Evolutionary conservation across 441 rosid species (phyloP).

Genomic region (Pelargonium exstipulatum): DNA sequence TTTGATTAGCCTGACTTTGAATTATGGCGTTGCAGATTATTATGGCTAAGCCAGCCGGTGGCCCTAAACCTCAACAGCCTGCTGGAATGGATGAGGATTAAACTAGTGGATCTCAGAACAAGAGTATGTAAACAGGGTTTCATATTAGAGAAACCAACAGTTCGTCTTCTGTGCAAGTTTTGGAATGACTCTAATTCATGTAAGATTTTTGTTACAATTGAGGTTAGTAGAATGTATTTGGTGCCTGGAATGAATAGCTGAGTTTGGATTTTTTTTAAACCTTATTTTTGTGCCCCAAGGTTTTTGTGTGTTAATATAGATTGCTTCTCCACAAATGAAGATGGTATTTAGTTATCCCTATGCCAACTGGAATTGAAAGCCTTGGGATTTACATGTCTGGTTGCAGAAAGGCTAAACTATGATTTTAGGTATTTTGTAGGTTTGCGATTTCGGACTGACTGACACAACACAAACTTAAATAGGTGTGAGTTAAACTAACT

Average conservation of each 20-base stretch:
- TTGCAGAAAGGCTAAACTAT: not conserved
- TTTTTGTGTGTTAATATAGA: no score
- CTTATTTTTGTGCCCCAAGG: not conserved
- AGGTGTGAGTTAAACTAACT: no score
- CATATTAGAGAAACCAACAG: not conserved
- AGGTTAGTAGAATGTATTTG: not conserved
- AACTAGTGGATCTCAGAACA: constrained; percentile 1
- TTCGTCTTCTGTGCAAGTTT: not conserved
- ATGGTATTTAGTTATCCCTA: not conserved
- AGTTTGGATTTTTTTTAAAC: not conserved
- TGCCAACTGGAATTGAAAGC: not conserved
- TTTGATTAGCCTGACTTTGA: constrained; percentile 10
- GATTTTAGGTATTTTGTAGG: no score
- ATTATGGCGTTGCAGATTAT: constrained; percentile 63
- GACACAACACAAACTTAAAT: no score
- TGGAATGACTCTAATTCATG: not conserved
- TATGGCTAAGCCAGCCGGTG: constrained; percentile 99
- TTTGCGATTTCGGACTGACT: no score
- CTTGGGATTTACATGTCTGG: not conserved
- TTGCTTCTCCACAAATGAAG: not conserved
- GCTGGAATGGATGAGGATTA: constrained; percentile 90
- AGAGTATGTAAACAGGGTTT: not conserved
- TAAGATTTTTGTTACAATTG: not conserved
- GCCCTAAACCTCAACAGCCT: constrained; percentile 82
- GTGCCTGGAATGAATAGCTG: not conserved